Conservation (phyloP, 768 basidiomycete genomes). For the Trametopsis cervina region DNA sequence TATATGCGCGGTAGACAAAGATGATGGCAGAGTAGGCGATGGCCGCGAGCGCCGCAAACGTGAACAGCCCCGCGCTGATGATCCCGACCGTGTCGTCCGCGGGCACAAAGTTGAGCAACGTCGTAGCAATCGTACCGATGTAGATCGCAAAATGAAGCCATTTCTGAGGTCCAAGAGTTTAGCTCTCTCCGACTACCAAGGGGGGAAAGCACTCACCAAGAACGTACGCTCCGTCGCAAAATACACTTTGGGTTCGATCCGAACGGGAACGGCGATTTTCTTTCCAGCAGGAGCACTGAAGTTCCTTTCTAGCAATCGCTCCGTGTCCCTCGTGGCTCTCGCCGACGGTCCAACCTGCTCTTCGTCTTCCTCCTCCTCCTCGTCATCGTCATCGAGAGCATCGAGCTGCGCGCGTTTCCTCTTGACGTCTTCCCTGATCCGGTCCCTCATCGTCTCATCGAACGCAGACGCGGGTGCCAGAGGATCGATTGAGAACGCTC, state of each 20-base stretch:
- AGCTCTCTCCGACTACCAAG: background rate
- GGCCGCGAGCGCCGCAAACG: constrained; percentile 78
- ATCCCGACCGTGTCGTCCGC: constrained; percentile 70
- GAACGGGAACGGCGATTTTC: constrained; percentile 87
- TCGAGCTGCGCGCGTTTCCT: constrained; percentile 15
- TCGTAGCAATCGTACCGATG: constrained; percentile 84
- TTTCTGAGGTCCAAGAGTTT: constrained; percentile 66
- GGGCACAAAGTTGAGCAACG: constrained; percentile 79
- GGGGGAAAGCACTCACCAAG: constrained; percentile 49
- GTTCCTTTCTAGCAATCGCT: constrained; percentile 54
- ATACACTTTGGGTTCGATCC: constrained; percentile 97
- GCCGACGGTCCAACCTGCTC: constrained; percentile 25
- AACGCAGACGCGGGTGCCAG: constrained; percentile 78
- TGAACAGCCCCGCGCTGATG: constrained; percentile 85
- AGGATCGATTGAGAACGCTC: constrained; percentile 69
- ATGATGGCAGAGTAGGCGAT: constrained; percentile 83
- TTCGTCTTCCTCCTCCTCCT: constrained; percentile 26
- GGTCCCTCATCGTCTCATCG: constrained; percentile 75
- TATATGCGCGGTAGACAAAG: constrained; percentile 69
- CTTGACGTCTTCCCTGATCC: constrained; percentile 35
- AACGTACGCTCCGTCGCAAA: constrained; percentile 96
- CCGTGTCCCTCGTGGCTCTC: constrained; percentile 18
- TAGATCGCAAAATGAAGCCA: constrained; percentile 87
- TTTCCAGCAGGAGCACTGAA: constrained; percentile 84
- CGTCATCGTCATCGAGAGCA: constrained; percentile 31